Evolutionary conservation across 1,284 basidiomycete genomes (phyloP), one percentile per base, ranked within the genome.

Genomic region (Cryptococcus deneoformans): DNA sequence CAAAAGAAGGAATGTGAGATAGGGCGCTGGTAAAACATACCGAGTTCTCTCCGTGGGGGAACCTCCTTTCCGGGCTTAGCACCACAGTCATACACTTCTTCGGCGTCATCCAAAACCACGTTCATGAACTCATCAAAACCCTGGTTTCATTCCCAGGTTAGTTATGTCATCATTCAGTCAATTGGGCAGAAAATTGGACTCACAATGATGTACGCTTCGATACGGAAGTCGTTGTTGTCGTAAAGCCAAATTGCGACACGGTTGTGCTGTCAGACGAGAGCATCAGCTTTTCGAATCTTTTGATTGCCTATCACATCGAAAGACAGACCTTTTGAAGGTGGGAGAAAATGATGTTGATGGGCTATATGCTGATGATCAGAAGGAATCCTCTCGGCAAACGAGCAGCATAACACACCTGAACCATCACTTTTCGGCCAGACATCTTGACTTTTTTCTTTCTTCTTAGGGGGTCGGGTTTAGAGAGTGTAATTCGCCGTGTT

Each of bases 101-200:
- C 85, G 43, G 95, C 92, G 61, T 98, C 92, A 70, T 97, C 93
- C n/a, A 97, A 81, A 24, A 97, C 92, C 20, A 99, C 81, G 76
- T 99, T 99, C 96, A 99, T 99, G 79, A 99, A 99, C 79, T 99
- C 96, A 77, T 99, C 96, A 72, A 99, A 99, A 24, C 96, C 96
- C 95, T 96, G 76, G 62, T 29, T 29, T 4, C 3, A 29, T 29
- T 29, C 29, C 5, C 29, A 29, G 29, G 5, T 29, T 29, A 29
- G 29, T 46, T 20, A 5, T 11, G 47, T 37, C 10, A 47, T 47
- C 6, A 16, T 53, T 16, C 29, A 34, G 3, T 49, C 5, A 45
- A 12, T 11, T n/a, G 24, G 38, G 24, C 36, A 45, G 29, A 29
- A 29, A 29, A 29, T 29, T 29, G 53, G 34, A 53, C 53, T 39